Base-by-base conservation (phyloP, 805 yeast genomes). In the Wickerhamomyces bisporus region DNA sequence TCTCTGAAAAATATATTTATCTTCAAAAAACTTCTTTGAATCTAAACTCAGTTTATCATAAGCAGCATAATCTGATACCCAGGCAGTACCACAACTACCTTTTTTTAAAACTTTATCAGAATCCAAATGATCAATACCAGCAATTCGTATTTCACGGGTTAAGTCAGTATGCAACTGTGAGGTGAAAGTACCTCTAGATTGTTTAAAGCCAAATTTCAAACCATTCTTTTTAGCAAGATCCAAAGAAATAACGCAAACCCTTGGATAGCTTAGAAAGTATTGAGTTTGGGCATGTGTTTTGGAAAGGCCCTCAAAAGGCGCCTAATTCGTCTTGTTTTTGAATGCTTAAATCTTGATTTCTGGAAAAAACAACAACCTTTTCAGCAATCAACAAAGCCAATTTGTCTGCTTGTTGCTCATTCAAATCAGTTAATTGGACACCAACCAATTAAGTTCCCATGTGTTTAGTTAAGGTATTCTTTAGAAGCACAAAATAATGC, bases 61-160 rank as follows among this genome's bases (percentile, higher is more conserved):
- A 30, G 78, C 75, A 37, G 67, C 79, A 47, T 74, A 74, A 12
- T 78, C 78, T 32, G 76, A 68, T 2, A 74, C 54, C 77, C 78
- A 75, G 9, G 61, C 45, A 10, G 80, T 75, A 52, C 75, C 80
- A 42, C 80, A 79, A 34, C 79, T n/a, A n/a, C n/a, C 80, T 24
- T 63, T 65, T 1, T 46, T 47, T 24, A 74, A 75, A 49, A 72
- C 62, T 7, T 73, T 58, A 54, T 73, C 77, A 43, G 66, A 55
- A 52, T 74, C 75, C 47, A 76, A 58, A 48, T 68, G 71, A 11
- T 79, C 71, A 44, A 70, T 59, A 25, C 75, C 77, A 2, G 81
- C 73, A 5, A 79, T 78, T 38, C 69, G 73, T 32, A 62, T 62
- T 60, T 75, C 80, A 49, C 73, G 79, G 34, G 68, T 70, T 34